Evolutionary conservation across 371 early-diverging fungal species (phyloP), one percentile per base, ranked within the genome.

Genomic region (Mucor irregularis): DNA sequence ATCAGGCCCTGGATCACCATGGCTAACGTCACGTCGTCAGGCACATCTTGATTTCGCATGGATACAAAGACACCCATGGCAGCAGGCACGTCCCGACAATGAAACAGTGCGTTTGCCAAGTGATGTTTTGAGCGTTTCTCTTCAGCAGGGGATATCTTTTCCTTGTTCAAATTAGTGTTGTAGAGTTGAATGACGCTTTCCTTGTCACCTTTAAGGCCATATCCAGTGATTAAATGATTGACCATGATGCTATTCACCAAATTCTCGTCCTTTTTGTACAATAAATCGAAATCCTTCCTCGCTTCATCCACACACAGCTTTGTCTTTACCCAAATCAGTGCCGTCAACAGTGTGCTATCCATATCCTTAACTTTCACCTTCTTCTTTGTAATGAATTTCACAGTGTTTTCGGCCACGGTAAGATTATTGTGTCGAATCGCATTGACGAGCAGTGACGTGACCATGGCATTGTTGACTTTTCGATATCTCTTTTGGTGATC

Each of bases 1-100:
- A 78, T 58, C 10, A 74, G 52, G 9, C 75, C 78, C 14, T 68
- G 66, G 14, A 78, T 60, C 17, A 78, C 58, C 71, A 78, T 74
- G 2, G 78, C 78, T 43, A 64, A 10, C 0, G 74, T 74, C 5
- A 78, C 56, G 28, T 69, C 67, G 25, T 78, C 78, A 0, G 76
- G 70, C 33, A 70, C 46, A n/a, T 54, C 59, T 38, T 55, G 45
- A 6, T 57, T 49, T 14, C 69, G 66, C 66, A 76, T 70, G n/a
- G 53, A 30, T n/a, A 55, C 50, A 58, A 68, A 76, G 1, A 68
- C 68, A 16, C 49, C 21, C 16, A 76, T 26, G 1, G 76, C 76
- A 16, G 64, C 71, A 24, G 76, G 69, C 2, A 76, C 63, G 31
- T 76, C 76, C 4, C 69, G 69, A 28, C 78, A 78, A 17, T 69